Evolutionary conservation across 208 protist genomes (phyloP).

Genomic region (Leishmania braziliensis): DNA sequence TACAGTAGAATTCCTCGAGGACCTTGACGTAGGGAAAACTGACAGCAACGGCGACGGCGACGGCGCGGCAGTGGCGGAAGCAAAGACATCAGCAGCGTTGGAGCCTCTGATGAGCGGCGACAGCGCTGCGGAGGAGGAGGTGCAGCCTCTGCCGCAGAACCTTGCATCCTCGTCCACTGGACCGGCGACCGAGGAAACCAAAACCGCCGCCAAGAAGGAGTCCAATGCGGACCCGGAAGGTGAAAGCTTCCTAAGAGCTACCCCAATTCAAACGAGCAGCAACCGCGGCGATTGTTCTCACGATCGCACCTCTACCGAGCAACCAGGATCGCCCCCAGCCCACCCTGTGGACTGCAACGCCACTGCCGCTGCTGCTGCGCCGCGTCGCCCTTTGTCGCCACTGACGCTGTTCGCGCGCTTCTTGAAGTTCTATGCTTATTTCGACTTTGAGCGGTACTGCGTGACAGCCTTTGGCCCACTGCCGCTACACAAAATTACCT

Average conservation of each 20-base stretch:
- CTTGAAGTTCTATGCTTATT: conserved; percentile 80
- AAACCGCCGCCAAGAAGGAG: conserved; percentile 2
- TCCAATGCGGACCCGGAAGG: neutral
- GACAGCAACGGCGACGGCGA: neutral
- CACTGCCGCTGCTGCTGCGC: neutral
- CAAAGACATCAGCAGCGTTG: conserved; percentile 1
- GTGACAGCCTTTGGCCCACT: conserved; percentile 83
- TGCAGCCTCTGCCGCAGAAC: conserved; percentile 13
- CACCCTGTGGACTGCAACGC: neutral
- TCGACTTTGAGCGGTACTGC: conserved; percentile 82
- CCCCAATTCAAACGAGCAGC: neutral
- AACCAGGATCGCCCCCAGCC: neutral
- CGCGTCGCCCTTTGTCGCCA: conserved; percentile 33
- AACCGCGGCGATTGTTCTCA: neutral
- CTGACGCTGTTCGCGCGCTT: conserved; percentile 74
- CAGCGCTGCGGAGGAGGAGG: neutral
- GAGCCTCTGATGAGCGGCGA: neutral
- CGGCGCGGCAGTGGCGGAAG: neutral
- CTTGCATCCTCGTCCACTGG: conserved; percentile 21
- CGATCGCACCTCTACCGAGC: neutral
- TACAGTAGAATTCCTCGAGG: conserved; percentile 86
- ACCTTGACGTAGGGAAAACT: conserved; percentile 32
- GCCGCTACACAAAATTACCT: conserved; percentile 54
- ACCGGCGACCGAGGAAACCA: neutral
- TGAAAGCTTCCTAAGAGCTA: neutral